These are phyloP conservation scores for Aquilaria malaccensis DNA, from an alignment of 345 rosid species.

Conservation along the genomic window DNA sequence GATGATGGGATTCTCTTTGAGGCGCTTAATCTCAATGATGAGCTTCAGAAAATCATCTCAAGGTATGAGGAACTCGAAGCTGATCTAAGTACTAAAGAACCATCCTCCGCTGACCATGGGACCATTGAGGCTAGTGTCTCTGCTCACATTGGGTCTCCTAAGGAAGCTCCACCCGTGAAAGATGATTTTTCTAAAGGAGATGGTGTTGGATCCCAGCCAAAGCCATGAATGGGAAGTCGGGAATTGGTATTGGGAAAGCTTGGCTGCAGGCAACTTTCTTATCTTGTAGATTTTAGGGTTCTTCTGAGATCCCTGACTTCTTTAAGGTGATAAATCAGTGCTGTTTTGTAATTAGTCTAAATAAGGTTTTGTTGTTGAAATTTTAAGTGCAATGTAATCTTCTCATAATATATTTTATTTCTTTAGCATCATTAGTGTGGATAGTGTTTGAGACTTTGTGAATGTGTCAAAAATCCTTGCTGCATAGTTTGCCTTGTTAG, in stretches of 20 bases:
- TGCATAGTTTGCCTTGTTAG: too few relatives aligned
- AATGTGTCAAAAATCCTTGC: too few relatives aligned
- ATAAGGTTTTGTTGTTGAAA: too few relatives aligned
- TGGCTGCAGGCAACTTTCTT: neutral
- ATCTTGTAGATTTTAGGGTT: too few relatives aligned
- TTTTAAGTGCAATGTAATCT: too few relatives aligned
- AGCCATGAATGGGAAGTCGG: slow-evolving; percentile 5
- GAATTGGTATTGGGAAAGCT: slow-evolving; percentile 4
- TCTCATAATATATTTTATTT: too few relatives aligned
- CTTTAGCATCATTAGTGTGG: too few relatives aligned
- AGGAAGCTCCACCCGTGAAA: slow-evolving; percentile 3
- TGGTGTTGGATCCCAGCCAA: slow-evolving; percentile 13
- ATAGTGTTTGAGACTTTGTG: too few relatives aligned
- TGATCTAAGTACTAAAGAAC: slow-evolving; percentile 15
- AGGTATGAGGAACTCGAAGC: slow-evolving; percentile 33
- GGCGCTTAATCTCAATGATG: slow-evolving; percentile 70
- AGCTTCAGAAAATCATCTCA: slow-evolving; percentile 52
- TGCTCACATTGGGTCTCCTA: neutral
- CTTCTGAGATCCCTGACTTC: too few relatives aligned
- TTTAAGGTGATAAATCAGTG: too few relatives aligned
- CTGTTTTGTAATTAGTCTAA: too few relatives aligned
- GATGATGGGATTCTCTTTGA: slow-evolving; percentile 75
- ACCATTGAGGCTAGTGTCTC: neutral
- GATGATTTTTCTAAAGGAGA: slow-evolving; percentile 10
- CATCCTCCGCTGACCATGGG: slow-evolving; percentile 13